These are phyloP conservation scores for Juglanconis oblonga DNA, from an alignment of 2,329 filamentous ascomycete genomes.

Conservation along the genomic window DNA sequence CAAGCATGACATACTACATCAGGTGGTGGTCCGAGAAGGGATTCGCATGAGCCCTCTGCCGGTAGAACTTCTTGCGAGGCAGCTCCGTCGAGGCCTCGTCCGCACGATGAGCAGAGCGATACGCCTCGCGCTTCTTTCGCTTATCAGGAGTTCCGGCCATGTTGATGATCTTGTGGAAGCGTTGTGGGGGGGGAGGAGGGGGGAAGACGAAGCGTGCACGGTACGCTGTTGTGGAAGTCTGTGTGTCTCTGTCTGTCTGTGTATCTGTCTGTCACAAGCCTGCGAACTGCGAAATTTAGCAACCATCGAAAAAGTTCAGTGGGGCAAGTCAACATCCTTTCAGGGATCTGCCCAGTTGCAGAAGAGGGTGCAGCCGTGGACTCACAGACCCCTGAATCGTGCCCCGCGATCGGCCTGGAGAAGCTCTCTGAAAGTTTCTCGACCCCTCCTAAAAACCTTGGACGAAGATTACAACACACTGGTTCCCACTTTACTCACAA, in stretches of 20 bases:
- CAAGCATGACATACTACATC: conserved; percentile 57
- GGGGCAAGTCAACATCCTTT: neutral
- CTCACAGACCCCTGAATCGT: conserved; percentile 2
- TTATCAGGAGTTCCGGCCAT: conserved; percentile 34
- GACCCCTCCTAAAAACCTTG: no score
- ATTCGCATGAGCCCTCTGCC: conserved; percentile 95
- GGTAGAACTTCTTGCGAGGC: conserved; percentile 93
- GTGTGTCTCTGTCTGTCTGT: no score
- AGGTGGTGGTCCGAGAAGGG: conserved; percentile 93
- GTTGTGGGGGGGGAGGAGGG: neutral
- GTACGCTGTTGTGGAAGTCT: no score
- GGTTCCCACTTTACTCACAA: neutral
- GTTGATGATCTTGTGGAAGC: neutral
- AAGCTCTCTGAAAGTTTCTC: conserved; percentile 21
- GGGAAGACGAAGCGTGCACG: no score
- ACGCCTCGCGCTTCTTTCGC: conserved; percentile 63
- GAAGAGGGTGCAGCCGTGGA: neutral
- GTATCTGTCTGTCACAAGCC: conserved; percentile 2
- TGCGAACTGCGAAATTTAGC: conserved; percentile 10
- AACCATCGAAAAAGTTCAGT: neutral
- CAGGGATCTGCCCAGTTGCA: neutral
- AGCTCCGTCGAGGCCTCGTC: conserved; percentile 57
- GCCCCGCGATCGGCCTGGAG: conserved; percentile 27
- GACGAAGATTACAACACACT: no score
- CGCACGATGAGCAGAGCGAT: conserved; percentile 50